Percentiles rank a stretch among this genome's conserved stretches.
These are phyloP conservation scores for Crithidia thermophila DNA, from an alignment of 208 protist genomes.

Conservation along the genomic window DNA sequence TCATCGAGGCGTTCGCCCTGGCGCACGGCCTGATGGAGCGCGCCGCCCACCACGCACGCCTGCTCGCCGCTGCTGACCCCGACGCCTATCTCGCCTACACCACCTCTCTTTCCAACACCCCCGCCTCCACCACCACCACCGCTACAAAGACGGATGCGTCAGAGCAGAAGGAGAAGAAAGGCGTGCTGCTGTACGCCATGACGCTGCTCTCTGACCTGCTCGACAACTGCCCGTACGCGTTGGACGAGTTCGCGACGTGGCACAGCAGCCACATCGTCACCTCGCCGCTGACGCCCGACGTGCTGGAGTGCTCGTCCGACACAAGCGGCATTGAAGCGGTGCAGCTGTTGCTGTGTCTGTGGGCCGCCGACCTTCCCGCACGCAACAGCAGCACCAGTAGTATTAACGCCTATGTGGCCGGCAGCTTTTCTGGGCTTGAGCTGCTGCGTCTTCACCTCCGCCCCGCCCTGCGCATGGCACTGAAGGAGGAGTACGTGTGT, in stretches of 20 bases:
- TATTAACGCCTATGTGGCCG: background rate
- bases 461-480: slow-evolving; percentile 16
- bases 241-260: slow-evolving; percentile 63
- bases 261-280: slow-evolving; percentile 35
- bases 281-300: slow-evolving; percentile 36
- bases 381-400: background rate
- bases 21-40: slow-evolving; percentile 23
- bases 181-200: slow-evolving; percentile 45
- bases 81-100: background rate
- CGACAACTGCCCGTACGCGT: slow-evolving; percentile 40
- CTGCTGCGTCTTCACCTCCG: slow-evolving; percentile 40
- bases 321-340: slow-evolving; percentile 28
- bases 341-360: slow-evolving; percentile 41
- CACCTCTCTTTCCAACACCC: too few relatives aligned
- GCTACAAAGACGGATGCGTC: background rate
- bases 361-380: slow-evolving; percentile 25
- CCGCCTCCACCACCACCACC: background rate
- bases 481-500: slow-evolving; percentile 43
- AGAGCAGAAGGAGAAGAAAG: slow-evolving; percentile 12
- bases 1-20: slow-evolving; percentile 41
- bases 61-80: background rate
- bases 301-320: slow-evolving; percentile 7
- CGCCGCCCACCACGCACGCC: slow-evolving; percentile 19
- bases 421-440: slow-evolving; percentile 19
- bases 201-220: slow-evolving; percentile 73